Conservation (phyloP, 805 yeast genomes). For the Myxozyma mucilagina region DNA sequence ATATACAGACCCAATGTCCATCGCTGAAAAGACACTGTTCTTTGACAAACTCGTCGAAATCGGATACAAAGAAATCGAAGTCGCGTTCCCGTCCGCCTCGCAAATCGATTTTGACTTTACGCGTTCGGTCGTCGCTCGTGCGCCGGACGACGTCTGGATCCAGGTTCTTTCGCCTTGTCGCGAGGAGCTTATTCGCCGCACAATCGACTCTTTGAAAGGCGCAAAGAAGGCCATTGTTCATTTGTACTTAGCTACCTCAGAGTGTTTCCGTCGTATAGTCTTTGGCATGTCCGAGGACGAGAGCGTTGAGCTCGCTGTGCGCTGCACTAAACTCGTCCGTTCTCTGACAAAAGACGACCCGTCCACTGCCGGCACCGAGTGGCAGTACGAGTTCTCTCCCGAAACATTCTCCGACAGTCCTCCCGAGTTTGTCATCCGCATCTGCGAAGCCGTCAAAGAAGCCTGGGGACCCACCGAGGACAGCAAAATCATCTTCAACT, state of each 20-base stretch:
- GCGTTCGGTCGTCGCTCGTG: conserved; percentile 66
- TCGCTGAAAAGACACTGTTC: conserved; percentile 71
- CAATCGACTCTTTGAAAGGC: conserved; percentile 70
- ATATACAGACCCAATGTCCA: conserved; percentile 82
- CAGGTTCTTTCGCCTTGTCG: conserved; percentile 79
- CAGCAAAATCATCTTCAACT: conserved; percentile 71
- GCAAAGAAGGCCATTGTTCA: conserved; percentile 77
- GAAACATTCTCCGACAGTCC: conserved; percentile 75
- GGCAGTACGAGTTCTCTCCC: conserved; percentile 80
- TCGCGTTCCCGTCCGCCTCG: conserved; percentile 78
- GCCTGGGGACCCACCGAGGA: conserved; percentile 72
- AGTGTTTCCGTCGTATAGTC: conserved; percentile 69
- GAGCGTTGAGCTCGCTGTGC: conserved; percentile 60
- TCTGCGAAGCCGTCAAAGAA: conserved; percentile 72
- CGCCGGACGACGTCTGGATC: conserved; percentile 74
- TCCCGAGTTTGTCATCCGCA: conserved; percentile 59
- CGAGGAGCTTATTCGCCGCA: conserved; percentile 67
- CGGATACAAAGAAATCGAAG: conserved; percentile 83
- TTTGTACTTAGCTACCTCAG: conserved; percentile 74
- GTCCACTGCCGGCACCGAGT: conserved; percentile 51
- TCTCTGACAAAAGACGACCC: conserved; percentile 70
- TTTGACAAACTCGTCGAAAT: conserved; percentile 66
- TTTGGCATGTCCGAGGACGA: conserved; percentile 60
- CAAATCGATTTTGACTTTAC: conserved; percentile 82
- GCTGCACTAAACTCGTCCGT: conserved; percentile 62